Evolutionary conservation across 106 monocot genomes (phyloP), one percentile per base, ranked within the genome.

Genomic region (Dactylorhiza incarnata): DNA sequence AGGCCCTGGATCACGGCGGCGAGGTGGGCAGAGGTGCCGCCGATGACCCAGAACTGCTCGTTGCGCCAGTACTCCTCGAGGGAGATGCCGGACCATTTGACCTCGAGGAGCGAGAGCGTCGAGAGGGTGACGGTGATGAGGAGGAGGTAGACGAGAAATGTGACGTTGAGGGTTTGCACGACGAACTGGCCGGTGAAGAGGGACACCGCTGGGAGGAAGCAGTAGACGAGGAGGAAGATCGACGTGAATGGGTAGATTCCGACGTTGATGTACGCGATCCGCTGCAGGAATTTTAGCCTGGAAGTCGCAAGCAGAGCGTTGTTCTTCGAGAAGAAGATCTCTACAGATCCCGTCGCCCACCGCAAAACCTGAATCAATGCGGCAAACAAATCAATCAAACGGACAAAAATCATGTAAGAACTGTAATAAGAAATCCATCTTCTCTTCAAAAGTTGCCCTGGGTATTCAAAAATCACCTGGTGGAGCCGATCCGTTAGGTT

Each of bases 221-320:
- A 91, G 82, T 91, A 95, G 22, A 73, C 63, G 43, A 84, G 72
- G 62, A 95, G 91, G 85, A 91, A 91, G 75, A 91, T 65, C 68
- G 95, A 95, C 71, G 91, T 92, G 89, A 95, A 95, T 4, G 95
- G 95, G 77, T 95, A 95, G 79, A 95, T 83, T 54, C 95, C 91
- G 9, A 95, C 95, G 77, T 92, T 92, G 75, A 95, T 81, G 79
- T 95, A 95, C 23, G 95, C 85, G 17, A 95, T 56, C 16, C 95
- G 87, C 56, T 95, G 95, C 19, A 94, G 86, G 82, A 94, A 83
- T 56, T 94, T 95, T 59, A 94, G 88, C 9, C 86, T 75, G 6
- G 81, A 19, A 20, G 90, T 66, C 45, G 84, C 91, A 0, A 89
- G 82, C 9, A 95, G 49, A 1, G 91, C 91, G 78, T 95, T 95